A percentile compares a stretch with the other conserved stretches of the same genome.
phyloP scores from a whole-genome alignment of 345 rosid species.

The Schrenkiella parvula region DNA sequence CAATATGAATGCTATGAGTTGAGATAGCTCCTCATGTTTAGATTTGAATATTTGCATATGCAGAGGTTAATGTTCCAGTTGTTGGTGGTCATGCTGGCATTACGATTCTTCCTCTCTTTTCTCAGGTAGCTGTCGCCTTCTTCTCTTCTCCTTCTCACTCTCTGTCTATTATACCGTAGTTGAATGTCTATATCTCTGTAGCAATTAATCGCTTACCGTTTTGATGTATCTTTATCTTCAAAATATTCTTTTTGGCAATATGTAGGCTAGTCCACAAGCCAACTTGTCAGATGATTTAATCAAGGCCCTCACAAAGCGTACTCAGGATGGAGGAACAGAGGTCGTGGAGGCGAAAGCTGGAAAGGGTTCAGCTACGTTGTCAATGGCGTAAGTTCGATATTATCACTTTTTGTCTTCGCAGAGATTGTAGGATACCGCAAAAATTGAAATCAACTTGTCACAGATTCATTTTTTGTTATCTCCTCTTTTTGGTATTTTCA shows the following conservation, averaged over 20 bases:
- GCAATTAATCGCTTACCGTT: neutral
- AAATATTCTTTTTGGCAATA: neutral
- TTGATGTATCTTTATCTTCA: slow-evolving; percentile 13
- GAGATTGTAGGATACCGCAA: neutral
- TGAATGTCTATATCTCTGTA: neutral
- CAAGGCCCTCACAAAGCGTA: slow-evolving; percentile 70
- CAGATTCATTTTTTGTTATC: neutral
- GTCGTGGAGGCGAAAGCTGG: slow-evolving; percentile 94
- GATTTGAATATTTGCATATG: neutral
- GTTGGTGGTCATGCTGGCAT: slow-evolving; percentile 86
- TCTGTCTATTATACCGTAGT: neutral
- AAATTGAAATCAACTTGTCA: neutral
- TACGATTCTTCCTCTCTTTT: slow-evolving; percentile 71
- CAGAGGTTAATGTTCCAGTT: slow-evolving; percentile 77
- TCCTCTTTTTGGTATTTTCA: neutral
- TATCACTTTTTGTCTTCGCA: neutral
- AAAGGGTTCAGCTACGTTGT: slow-evolving; percentile 83
- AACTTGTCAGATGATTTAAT: slow-evolving; percentile 53
- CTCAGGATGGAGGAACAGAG: slow-evolving; percentile 85
- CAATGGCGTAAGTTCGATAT: slow-evolving; percentile 66
- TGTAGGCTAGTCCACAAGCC: slow-evolving; percentile 67
- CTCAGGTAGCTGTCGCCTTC: slow-evolving; percentile 45
- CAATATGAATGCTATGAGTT: neutral
- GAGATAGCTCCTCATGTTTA: neutral
- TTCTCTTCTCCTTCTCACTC: neutral